Evolutionary conservation across 192 early-diverging fungal genomes (phyloP).

Genomic region (Coemansia sp.): DNA sequence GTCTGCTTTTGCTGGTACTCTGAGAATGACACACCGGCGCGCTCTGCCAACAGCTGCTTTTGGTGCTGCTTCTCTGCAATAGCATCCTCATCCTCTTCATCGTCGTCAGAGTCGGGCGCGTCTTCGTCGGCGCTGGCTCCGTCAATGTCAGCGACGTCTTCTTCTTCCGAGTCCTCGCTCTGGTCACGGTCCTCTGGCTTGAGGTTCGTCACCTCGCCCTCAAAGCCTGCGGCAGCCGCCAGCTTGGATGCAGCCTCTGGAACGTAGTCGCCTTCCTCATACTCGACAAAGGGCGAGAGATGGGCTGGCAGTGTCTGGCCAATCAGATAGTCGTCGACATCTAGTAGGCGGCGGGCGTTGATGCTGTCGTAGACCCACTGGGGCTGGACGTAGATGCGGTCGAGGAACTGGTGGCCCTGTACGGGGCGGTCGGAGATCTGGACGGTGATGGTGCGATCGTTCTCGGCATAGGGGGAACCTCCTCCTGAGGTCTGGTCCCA

Average conservation of each 20-base stretch:
- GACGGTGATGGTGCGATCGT: slow-evolving; percentile 83
- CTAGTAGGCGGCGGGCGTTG: slow-evolving; percentile 77
- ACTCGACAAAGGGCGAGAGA: slow-evolving; percentile 88
- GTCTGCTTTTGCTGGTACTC: slow-evolving; percentile 41
- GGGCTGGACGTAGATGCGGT: slow-evolving; percentile 88
- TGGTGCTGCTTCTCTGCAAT: slow-evolving; percentile 47
- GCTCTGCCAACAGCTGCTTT: slow-evolving; percentile 46
- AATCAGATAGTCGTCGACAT: slow-evolving; percentile 64
- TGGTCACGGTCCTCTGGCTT: slow-evolving; percentile 59
- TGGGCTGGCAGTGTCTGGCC: slow-evolving; percentile 88
- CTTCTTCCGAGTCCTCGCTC: slow-evolving; percentile 52
- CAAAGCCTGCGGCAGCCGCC: slow-evolving; percentile 52
- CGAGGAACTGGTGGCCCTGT: slow-evolving; percentile 58
- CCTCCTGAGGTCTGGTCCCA: slow-evolving; percentile 80
- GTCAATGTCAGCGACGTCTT: slow-evolving; percentile 40
- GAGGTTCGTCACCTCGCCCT: slow-evolving; percentile 64
- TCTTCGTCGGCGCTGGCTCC: slow-evolving; percentile 65
- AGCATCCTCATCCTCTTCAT: slow-evolving; percentile 49
- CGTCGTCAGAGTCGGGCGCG: slow-evolving; percentile 55
- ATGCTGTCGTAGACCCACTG: slow-evolving; percentile 97
- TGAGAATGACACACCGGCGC: slow-evolving; percentile 39
- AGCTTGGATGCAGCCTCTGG: slow-evolving; percentile 58
- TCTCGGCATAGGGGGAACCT: slow-evolving; percentile 75
- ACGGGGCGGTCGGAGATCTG: slow-evolving; percentile 85
- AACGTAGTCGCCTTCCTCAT: slow-evolving; percentile 83